phyloP scores from a whole-genome alignment of 78 protist genomes.

The Polysphondylium violaceum region DNA sequence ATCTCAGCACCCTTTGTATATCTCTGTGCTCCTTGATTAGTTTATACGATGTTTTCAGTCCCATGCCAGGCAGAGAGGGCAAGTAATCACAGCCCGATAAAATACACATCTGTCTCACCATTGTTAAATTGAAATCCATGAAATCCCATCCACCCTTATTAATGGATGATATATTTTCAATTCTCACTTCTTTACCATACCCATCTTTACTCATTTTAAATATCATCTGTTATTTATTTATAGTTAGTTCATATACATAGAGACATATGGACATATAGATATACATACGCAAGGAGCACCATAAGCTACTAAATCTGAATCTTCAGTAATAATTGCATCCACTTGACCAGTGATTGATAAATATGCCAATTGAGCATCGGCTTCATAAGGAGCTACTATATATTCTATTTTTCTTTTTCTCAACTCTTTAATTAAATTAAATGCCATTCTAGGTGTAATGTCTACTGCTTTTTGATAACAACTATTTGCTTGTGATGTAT shows the following conservation, averaged over 20 bases:
- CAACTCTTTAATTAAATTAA: constrained; percentile 78
- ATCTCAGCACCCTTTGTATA: constrained; percentile 45
- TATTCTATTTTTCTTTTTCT: constrained; percentile 57
- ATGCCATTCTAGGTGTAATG: constrained; percentile 91
- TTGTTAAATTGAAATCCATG: constrained; percentile 21
- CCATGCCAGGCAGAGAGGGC: constrained; percentile 91
- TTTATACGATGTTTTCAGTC: constrained; percentile 92
- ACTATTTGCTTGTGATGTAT: constrained; percentile 28
- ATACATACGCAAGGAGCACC: constrained; percentile 77
- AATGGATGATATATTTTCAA: constrained; percentile 37
- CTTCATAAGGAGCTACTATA: constrained; percentile 99
- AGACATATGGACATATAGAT: not conserved
- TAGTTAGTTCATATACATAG: not conserved
- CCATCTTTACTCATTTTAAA: constrained; percentile 90
- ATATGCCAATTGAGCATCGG: constrained; percentile 99
- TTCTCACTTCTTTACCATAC: constrained; percentile 57
- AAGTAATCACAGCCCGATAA: constrained; percentile 98
- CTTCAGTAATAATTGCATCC: constrained; percentile 95
- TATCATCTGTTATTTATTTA: constrained; percentile 37
- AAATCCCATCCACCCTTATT: constrained; percentile 35
- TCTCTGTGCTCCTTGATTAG: constrained; percentile 50
- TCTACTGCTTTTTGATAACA: constrained; percentile 82
- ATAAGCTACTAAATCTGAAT: constrained; percentile 96
- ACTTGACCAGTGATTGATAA: constrained; percentile 80
- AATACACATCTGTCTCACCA: constrained; percentile 91